A percentile compares a stretch with the other conserved stretches of the same genome.
Evolutionary conservation across 2,329 filamentous ascomycete genomes (phyloP).

Genomic region (Didymella lethalis): DNA sequence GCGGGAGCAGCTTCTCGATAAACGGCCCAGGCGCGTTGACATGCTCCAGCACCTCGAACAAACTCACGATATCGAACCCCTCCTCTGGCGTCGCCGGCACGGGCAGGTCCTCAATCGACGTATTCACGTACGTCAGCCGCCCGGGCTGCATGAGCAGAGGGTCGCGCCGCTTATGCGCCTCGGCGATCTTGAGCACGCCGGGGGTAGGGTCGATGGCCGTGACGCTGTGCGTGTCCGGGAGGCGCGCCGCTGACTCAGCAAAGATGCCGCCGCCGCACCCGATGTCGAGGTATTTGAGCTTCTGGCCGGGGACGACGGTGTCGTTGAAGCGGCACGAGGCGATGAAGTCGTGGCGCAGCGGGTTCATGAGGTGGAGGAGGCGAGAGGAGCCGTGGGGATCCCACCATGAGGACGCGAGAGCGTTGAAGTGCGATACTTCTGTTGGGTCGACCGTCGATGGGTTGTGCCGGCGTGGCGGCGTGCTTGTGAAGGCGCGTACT

Average conservation of each 20-base stretch:
- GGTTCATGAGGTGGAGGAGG: constrained; percentile 97
- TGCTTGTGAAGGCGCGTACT: constrained; percentile 30
- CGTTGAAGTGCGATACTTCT: constrained; percentile 94
- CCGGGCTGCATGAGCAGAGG: constrained; percentile 68
- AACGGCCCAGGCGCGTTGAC: constrained; percentile 79
- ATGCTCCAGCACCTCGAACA: constrained; percentile 97
- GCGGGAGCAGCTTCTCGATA: constrained; percentile 72
- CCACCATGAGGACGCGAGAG: constrained; percentile 95
- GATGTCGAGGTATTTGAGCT: constrained; percentile 82
- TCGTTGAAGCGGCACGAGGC: constrained; percentile 27
- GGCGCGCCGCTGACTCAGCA: constrained; percentile 81
- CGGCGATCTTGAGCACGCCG: constrained; percentile 77
- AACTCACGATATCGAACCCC: constrained; percentile 78
- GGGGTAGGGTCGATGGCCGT: constrained; percentile 81
- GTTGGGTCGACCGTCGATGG: constrained; percentile 71
- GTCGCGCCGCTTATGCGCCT: constrained; percentile 76
- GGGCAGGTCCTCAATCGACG: constrained; percentile 75
- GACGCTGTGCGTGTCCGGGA: constrained; percentile 69
- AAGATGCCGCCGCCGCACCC: constrained; percentile 98
- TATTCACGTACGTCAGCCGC: constrained; percentile 74
- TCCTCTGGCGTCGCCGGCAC: constrained; percentile 45
- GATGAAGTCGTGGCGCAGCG: constrained; percentile 78
- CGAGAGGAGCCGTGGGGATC: constrained; percentile 91
- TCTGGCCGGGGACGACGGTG: constrained; percentile 31
- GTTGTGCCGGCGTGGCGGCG: constrained; percentile 25